These are phyloP conservation scores for Parmelia sp. DNA, from an alignment of 495 filamentous ascomycete genomes.

Conservation along the genomic window DNA sequence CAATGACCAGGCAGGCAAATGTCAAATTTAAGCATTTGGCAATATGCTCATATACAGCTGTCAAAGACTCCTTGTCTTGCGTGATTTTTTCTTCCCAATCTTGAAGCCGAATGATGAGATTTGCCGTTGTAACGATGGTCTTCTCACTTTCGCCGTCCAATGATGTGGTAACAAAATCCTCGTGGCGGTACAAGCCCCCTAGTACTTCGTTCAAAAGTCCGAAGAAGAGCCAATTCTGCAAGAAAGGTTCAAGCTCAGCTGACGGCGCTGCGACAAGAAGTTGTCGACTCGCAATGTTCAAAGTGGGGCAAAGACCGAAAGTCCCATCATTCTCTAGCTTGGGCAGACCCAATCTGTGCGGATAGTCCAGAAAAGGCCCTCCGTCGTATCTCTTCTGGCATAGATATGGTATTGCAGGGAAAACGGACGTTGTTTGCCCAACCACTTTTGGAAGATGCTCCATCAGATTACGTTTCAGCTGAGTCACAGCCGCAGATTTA, in stretches of 20 bases:
- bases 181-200: slow-evolving; percentile 10
- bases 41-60: background rate
- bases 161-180: slow-evolving; percentile 12
- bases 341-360: background rate
- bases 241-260: slow-evolving; percentile 11
- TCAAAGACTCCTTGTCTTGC: background rate
- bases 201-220: slow-evolving; percentile 16
- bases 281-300: background rate
- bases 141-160: slow-evolving; percentile 6
- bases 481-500: background rate
- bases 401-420: background rate
- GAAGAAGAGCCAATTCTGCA: slow-evolving; percentile 21
- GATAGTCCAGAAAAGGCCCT: slow-evolving; percentile 1
- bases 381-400: background rate
- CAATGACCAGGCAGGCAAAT: slow-evolving; percentile 8
- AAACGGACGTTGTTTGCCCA: background rate
- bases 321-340: background rate
- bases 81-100: background rate
- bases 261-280: background rate
- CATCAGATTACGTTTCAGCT: background rate
- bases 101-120: slow-evolving; percentile 12
- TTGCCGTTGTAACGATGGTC: slow-evolving; percentile 16
- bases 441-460: background rate
- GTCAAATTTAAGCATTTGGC: slow-evolving; percentile 9
- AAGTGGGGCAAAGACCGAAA: background rate